A percentile compares a stretch with the other conserved stretches of the same genome.
Conservation (phyloP, 2,329 filamentous ascomycete species). For the Paecilomyces variotii region DNA sequence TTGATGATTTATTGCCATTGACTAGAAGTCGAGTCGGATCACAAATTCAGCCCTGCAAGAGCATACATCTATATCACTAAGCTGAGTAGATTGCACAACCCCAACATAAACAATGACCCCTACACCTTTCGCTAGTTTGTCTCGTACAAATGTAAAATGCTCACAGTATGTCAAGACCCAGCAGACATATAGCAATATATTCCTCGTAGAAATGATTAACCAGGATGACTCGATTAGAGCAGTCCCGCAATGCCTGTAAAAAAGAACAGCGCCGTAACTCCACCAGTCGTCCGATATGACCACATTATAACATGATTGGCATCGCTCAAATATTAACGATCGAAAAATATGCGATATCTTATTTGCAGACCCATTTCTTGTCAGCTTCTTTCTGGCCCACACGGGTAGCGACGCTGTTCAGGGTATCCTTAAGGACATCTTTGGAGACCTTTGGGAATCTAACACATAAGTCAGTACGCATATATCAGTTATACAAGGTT, state of each 20-base stretch:
- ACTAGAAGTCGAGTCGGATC: background rate
- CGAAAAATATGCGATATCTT: constrained; percentile 4
- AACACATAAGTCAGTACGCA: constrained; percentile 7
- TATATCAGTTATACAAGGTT: background rate
- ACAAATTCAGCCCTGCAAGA: background rate
- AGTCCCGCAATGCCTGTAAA: background rate
- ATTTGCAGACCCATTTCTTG: constrained; percentile 55
- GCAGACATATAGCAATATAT: background rate
- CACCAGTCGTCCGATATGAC: background rate
- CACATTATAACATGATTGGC: background rate
- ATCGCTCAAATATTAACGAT: background rate
- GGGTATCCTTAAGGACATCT: constrained; percentile 61
- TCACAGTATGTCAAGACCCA: background rate
- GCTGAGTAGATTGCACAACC: background rate
- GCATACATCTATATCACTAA: background rate
- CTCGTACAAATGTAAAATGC: background rate
- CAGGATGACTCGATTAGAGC: background rate
- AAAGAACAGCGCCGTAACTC: background rate
- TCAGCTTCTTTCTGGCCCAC: constrained; percentile 55
- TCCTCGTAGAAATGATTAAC: background rate
- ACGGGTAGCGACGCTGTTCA: constrained; percentile 58
- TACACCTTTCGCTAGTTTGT: background rate
- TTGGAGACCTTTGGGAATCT: constrained; percentile 64
- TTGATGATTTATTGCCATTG: background rate
- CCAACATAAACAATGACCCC: background rate